Evolutionary conservation across 306 rosid genomes (phyloP), one percentile per base, ranked within the genome.

Genomic region (Dalbergia cochinchinensis): DNA sequence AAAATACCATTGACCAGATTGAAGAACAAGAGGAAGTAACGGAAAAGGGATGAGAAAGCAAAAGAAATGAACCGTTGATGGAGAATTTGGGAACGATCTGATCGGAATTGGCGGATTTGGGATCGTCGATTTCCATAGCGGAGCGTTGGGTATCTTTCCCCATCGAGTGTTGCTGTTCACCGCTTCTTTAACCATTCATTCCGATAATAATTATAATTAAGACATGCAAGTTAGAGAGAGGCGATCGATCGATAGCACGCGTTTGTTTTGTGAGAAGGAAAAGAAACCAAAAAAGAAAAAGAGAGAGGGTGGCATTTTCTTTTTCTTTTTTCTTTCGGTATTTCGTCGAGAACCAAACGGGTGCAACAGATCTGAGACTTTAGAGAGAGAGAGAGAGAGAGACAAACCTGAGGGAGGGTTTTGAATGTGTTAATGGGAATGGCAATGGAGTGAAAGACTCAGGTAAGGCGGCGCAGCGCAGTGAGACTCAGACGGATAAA

Each of bases 51-150:
- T 0, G 3, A 2, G 2, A 20, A 48, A 63, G 10, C 18, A n/a
- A 74, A 54, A 26, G 31, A 26, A 66, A 22, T 77, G 33, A 80
- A 91, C 97, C 97, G 60, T 91, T 89, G 8, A 88, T 78, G 14
- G 97, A 89, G 81, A 89, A 91, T 74, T 89, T 91, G 71, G 88
- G 90, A 72, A 41, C 50, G 63, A 81, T 79, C 83, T 77, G 88
- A 78, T 89, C 90, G 55, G 88, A 78, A 54, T 34, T n/a, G 76
- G 83, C 84, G 14, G 85, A 57, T 39, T 84, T 87, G 5, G 79
- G 80, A 69, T 79, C 77, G 71, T 91, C 97, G 73, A 91, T 82
- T 82, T 91, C 94, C 94, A 89, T 86, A 65, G 84, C 67, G 78
- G 82, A 78, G 70, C 80, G 66, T 77, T 83, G 79, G 72, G 5